Evolutionary conservation across 257 asterid species (phyloP).

Genomic region (Thymus mandschuricus): DNA sequence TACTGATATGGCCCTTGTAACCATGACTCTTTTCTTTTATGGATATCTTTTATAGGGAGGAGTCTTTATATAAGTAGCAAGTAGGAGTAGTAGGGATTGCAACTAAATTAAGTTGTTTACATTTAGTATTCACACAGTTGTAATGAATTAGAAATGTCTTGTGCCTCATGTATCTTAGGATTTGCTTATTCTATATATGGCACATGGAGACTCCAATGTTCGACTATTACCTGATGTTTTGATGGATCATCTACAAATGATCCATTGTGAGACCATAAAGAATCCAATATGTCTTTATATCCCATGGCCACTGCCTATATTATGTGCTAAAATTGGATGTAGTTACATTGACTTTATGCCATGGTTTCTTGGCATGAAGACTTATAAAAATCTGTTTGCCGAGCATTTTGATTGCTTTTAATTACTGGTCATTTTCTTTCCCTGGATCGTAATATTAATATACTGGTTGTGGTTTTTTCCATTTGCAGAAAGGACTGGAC

Average conservation of each 20-base stretch:
- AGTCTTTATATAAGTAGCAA: neutral
- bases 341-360: neutral
- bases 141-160: slow-evolving; percentile 10
- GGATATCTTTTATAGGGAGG: slow-evolving; percentile 5
- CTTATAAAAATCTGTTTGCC: neutral
- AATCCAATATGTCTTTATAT: too few species aligned
- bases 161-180: neutral
- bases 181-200: neutral
- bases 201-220: neutral
- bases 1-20: slow-evolving; percentile 14
- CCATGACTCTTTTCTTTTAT: neutral
- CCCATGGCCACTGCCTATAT: too few species aligned
- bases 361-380: neutral
- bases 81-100: slow-evolving; percentile 8
- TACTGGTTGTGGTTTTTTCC: slow-evolving; percentile 10
- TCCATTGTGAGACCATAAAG: neutral
- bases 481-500: slow-evolving; percentile 69
- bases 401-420: neutral
- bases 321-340: too few species aligned
- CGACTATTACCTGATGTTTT: neutral
- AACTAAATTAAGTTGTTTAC: neutral
- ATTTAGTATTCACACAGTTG: neutral
- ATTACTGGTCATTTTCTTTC: neutral
- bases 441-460: slow-evolving; percentile 4
- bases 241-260: neutral